Base-by-base conservation (phyloP, 2,329 filamentous ascomycete genomes). In the Capronia epimyces region DNA sequence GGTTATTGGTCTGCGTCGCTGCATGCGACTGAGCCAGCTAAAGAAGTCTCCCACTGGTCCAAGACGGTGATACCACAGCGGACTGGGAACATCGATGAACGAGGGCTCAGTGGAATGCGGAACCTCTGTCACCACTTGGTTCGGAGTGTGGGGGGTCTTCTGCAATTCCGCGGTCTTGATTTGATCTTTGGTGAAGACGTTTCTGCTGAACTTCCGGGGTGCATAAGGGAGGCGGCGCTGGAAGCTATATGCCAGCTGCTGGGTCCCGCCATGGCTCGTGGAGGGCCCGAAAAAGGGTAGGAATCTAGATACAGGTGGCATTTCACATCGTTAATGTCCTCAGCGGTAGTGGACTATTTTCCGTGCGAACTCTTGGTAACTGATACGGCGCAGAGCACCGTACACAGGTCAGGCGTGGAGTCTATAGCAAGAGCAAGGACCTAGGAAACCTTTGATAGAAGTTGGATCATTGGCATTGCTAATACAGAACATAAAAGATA, bases 1-100 rank as follows among this genome's bases (percentile, higher is more conserved):
- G n/a, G 78, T 71, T 64, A 88, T 86, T 0, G 91, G 90, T 43
- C 83, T 75, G 42, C 78, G 77, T 44, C 80, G 73, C 69, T 95
- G 89, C 42, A 82, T 79, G 21, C 83, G 78, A 13, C 62, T 54
- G 32, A 63, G 61, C 60, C 60, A 62, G 31, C 45, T 53, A 42
- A 61, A 60, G 50, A 62, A 62, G n/a, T 50, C 34, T 13, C 56
- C 56, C 22, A 61, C 57, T 5, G 55, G 60, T 2, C 60, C 60
- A 9, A 62, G 50, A 13, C 60, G 53, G 37, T 59, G 59, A 25
- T 62, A 60, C 60, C 60, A 63, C 18, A 60, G 46, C 22, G 47
- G 53, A 9, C 52, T 54, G 8, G 60, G 60, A 13, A 62, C 53
- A 25, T 60, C 58, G 31, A 61, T 24, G 34, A 37, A 37, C 5